These are phyloP conservation scores for Mallotus japonicus DNA, from an alignment of 441 rosid genomes.

Conservation along the genomic window DNA sequence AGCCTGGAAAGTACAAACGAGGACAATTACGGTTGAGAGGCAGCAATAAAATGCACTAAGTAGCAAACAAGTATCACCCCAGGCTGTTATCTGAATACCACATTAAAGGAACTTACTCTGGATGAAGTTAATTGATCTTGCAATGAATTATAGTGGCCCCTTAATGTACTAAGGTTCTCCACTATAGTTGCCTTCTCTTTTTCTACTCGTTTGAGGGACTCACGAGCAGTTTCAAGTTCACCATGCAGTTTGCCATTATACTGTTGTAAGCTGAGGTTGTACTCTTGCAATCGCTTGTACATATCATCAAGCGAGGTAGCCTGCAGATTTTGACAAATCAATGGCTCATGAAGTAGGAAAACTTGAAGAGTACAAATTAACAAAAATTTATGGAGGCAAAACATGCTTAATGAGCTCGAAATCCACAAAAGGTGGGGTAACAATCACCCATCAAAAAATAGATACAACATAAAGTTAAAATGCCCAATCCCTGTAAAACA, in stretches of 20 bases:
- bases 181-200: conserved; percentile 77
- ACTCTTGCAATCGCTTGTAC: conserved; percentile 81
- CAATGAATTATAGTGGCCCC: conserved; percentile 80
- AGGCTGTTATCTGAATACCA: not conserved
- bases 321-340: conserved; percentile 42
- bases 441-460: not conserved
- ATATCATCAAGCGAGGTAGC: conserved; percentile 61
- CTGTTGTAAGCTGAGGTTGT: conserved; percentile 80
- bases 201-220: conserved; percentile 63
- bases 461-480: not conserved
- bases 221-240: conserved; percentile 58
- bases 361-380: conserved; percentile 29
- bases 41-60: not conserved
- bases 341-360: conserved; percentile 38
- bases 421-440: not conserved
- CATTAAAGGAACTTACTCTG: conserved; percentile 48
- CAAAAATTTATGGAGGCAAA: not conserved
- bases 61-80: not conserved
- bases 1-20: conserved; percentile 39
- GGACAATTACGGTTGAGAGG: not conserved
- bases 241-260: conserved; percentile 72
- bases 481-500: not conserved
- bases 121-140: conserved; percentile 78
- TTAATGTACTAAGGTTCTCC: conserved; percentile 75
- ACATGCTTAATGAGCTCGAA: not conserved